Evolutionary conservation across 495 filamentous ascomycete genomes (phyloP), one percentile per base, ranked within the genome.

Genomic region (Rostrohypoxylon terebratum): DNA sequence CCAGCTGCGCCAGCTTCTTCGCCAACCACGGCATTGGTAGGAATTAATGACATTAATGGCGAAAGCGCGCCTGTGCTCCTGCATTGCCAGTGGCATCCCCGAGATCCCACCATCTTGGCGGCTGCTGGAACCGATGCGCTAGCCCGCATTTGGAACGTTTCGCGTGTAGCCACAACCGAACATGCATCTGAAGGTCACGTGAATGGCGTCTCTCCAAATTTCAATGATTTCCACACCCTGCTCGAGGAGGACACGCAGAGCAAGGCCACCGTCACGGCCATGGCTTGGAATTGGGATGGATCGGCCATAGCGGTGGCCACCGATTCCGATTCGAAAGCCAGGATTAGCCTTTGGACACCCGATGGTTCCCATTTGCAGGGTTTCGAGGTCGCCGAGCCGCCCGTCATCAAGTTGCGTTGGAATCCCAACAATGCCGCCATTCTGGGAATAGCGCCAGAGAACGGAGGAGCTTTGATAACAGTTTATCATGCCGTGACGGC

Each of bases 81-180:
- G 70, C 87, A 87, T 59, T 88, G 89, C 81, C 83, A 89, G 79
- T 96, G 92, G 91, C 92, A 91, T 75, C 93, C 93, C 57, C 81
- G 80, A 66, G 89, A 94, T 84, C 86, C 93, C 67, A 90, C 87
- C 38, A 81, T 92, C 77, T 85, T 96, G 78, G 91, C 90, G 73
- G 89, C 89, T 69, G 89, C 89, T 78, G 92, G 92, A 75, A 86
- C 84, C 75, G 90, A 93, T 79, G 87, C 89, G 79, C 90, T 93
- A 86, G 92, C 91, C 82, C 90, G 89, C 68, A 82, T 96, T 79
- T 95, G 91, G 91, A 92, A 88, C 72, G 77, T 94, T 55, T 86
- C 88, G 71, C 80, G 82, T 84, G 81, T 81, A 72, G 79, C 85
- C 68, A 79, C 81, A 73, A 78, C 81, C 62, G 80, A 83, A 64